Percentiles rank a stretch among this genome's conserved stretches.
Evolutionary conservation across 345 rosid genomes (phyloP).

Genomic region (Gossypium herbaceum): DNA sequence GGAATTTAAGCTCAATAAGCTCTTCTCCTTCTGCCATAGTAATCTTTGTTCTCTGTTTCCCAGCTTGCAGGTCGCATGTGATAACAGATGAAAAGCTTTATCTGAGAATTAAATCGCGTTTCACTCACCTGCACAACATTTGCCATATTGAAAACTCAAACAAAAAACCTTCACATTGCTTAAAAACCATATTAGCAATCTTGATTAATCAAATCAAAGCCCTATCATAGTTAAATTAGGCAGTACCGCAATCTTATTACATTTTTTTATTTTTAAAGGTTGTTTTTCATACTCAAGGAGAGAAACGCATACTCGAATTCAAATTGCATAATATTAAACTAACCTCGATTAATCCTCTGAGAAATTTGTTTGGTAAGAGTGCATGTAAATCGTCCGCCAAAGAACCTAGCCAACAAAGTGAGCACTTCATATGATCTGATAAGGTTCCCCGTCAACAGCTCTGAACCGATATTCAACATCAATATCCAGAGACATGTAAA

Average conservation of each 20-base stretch:
- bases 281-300: not conserved
- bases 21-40: constrained; percentile 29
- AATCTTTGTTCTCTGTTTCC: constrained; percentile 16
- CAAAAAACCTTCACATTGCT: not conserved
- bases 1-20: constrained; percentile 33
- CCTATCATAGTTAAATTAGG: not conserved
- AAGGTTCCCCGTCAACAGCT: constrained; percentile 9
- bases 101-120: constrained; percentile 15
- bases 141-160: not conserved
- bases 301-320: not conserved
- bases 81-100: constrained; percentile 10
- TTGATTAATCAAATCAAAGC: not conserved
- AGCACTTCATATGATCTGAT: constrained; percentile 32
- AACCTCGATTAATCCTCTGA: constrained; percentile 25
- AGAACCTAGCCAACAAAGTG: constrained; percentile 24
- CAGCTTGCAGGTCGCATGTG: constrained; percentile 19
- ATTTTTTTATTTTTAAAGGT: not conserved
- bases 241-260: not conserved
- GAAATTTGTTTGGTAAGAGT: constrained; percentile 13
- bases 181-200: not conserved
- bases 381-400: constrained; percentile 22
- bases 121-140: constrained; percentile 24
- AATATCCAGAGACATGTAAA: not conserved
- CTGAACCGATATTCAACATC: constrained; percentile 8
- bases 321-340: not conserved